Base-by-base conservation (phyloP, 2,329 filamentous ascomycete genomes). In the Alternaria rosae region DNA sequence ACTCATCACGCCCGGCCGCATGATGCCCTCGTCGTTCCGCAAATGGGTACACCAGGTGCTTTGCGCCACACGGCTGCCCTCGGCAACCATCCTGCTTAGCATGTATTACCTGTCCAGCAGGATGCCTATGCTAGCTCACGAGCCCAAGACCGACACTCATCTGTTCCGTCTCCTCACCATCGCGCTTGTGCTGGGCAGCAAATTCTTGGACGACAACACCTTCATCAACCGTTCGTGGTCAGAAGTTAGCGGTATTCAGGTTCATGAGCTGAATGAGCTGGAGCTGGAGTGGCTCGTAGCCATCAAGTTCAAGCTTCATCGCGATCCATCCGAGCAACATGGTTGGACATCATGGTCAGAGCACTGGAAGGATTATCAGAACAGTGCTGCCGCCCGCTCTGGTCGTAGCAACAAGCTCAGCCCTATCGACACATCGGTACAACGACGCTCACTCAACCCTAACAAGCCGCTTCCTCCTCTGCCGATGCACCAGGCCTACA, bases 161-260 rank as follows among this genome's bases (percentile, higher is more conserved):
- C 87, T 96, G 57, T 97, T 94, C 85, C 91, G 93, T 63, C 90
- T 96, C 83, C 86, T 97, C 67, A 97, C 93, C 7, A 91, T 94
- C 38, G 89, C 91, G 8, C 83, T 97, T 59, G 86, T 97, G 54
- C 85, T 97, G 55, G 94, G 93, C 62, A 97, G 93, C 88, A 97
- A 97, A 83, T 97, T 97, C 75, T 84, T 97, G 69, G 94, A 97
- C 75, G 94, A 97, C 84, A 97, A 97, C 82, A 97, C 94, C 6
- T 97, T 97, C 81, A 94, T 97, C 85, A 97, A 97, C 82, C 91
- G 92, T 57, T 97, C 94, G 1, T 97, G 94, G 94, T 92, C 94
- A 6, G 94, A 97, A 76, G 94, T 97, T 54, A 97, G 93, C 80
- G 92, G 92, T 64, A 97, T 97, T 69, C 85, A 90, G 30, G 93